These are phyloP conservation scores for Pedinophyceae sp. DNA, from an alignment of 139 green algal species.

Conservation along the genomic window DNA sequence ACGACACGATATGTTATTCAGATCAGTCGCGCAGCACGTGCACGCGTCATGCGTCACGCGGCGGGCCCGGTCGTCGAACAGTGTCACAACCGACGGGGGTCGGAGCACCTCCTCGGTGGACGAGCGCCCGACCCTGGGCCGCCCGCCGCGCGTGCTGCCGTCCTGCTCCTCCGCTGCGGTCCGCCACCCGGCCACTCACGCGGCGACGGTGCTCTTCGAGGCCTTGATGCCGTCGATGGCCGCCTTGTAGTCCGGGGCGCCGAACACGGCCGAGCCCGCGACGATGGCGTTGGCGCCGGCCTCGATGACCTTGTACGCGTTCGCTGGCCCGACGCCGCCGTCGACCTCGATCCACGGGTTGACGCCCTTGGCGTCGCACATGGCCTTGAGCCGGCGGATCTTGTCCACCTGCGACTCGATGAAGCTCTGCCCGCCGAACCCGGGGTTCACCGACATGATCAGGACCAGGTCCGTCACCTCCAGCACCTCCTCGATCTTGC, in stretches of 20 bases:
- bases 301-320: slow-evolving; percentile 89
- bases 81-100: no score
- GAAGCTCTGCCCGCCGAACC: slow-evolving; percentile 97
- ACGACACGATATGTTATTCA: no score
- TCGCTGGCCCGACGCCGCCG: slow-evolving; percentile 80
- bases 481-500: slow-evolving; percentile 79
- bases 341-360: slow-evolving; percentile 99
- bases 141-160: no score
- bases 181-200: no score
- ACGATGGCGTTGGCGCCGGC: slow-evolving; percentile 92
- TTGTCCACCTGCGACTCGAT: slow-evolving; percentile 89
- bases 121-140: no score
- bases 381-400: slow-evolving; percentile 65
- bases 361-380: slow-evolving; percentile 80
- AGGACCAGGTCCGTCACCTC: slow-evolving; percentile 82
- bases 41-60: no score
- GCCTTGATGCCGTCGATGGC: slow-evolving; percentile 56
- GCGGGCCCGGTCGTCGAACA: no score
- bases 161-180: no score
- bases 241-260: slow-evolving; percentile 19
- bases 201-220: slow-evolving; percentile 24
- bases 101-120: no score
- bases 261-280: slow-evolving; percentile 86
- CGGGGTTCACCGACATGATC: slow-evolving; percentile 98
- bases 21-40: no score